These are phyloP conservation scores for Apiospora aurea DNA, from an alignment of 2,329 filamentous ascomycete species.

Conservation along the genomic window DNA sequence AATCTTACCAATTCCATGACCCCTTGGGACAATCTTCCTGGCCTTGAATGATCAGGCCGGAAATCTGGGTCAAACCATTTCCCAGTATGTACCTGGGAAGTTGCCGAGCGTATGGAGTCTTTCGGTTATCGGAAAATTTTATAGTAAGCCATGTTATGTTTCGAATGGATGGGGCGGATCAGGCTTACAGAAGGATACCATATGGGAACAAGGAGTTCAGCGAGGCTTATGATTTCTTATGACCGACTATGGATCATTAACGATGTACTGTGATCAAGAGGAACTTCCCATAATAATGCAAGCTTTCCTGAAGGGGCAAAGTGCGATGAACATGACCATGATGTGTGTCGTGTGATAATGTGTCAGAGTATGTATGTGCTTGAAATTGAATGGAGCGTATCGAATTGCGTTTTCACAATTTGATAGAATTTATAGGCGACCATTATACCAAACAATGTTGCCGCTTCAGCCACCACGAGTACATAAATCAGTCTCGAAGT, in stretches of 20 bases:
- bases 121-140: neutral
- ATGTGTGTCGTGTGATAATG: neutral
- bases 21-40: slow-evolving; percentile 28
- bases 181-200: slow-evolving; percentile 11
- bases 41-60: slow-evolving; percentile 26
- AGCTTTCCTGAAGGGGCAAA: neutral
- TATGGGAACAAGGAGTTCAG: neutral
- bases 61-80: neutral
- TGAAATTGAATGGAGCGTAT: neutral
- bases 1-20: slow-evolving; percentile 36
- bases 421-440: neutral
- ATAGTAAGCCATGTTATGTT: slow-evolving; percentile 10
- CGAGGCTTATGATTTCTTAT: neutral
- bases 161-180: neutral
- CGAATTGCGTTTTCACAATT: too few species aligned
- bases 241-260: neutral
- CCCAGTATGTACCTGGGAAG: neutral
- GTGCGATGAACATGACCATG: neutral
- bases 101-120: neutral
- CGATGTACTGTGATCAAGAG: neutral
- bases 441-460: neutral
- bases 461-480: neutral
- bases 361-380: neutral
- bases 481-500: neutral
- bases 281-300: neutral